Conservation (phyloP, 257 asterid species). For the Leptodermis oblonga region DNA sequence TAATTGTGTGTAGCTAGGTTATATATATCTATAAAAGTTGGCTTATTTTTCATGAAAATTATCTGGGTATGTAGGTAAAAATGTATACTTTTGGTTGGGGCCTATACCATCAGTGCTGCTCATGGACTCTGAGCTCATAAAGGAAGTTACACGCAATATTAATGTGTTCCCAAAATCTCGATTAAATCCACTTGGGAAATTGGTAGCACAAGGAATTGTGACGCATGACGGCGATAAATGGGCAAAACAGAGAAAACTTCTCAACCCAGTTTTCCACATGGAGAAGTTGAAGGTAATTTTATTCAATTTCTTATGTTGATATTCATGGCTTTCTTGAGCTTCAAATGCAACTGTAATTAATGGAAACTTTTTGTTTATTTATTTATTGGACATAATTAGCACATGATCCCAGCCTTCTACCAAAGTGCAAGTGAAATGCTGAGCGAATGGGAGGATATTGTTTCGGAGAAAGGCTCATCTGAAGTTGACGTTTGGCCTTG, state of each 20-base stretch:
- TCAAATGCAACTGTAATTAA: not conserved
- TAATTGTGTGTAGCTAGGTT: too few species aligned
- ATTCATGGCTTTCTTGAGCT: too few species aligned
- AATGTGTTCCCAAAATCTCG: not conserved
- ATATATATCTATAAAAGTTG: too few species aligned
- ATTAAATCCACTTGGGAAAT: not conserved
- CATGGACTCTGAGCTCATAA: slow-evolving; percentile 17
- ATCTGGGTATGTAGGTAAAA: slow-evolving; percentile 18
- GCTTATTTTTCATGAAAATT: too few species aligned
- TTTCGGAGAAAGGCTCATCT: not conserved
- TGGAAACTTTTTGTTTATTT: not conserved
- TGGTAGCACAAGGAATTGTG: not conserved
- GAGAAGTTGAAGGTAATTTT: not conserved
- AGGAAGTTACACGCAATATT: not conserved
- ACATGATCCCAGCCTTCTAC: slow-evolving; percentile 4
- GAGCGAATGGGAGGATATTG: slow-evolving; percentile 6
- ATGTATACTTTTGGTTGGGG: slow-evolving; percentile 16
- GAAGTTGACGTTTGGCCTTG: slow-evolving; percentile 7
- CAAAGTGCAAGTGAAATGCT: slow-evolving; percentile 3
- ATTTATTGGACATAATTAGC: not conserved
- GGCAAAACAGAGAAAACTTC: slow-evolving; percentile 20
- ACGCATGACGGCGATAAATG: slow-evolving; percentile 15
- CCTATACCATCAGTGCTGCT: slow-evolving; percentile 14
- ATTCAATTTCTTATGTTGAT: not conserved
- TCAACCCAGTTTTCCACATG: slow-evolving; percentile 20